Evolutionary conservation across 2,329 filamentous ascomycete genomes (phyloP), one percentile per base, ranked within the genome.

Genomic region (Iodosphaeria phyllophila): DNA sequence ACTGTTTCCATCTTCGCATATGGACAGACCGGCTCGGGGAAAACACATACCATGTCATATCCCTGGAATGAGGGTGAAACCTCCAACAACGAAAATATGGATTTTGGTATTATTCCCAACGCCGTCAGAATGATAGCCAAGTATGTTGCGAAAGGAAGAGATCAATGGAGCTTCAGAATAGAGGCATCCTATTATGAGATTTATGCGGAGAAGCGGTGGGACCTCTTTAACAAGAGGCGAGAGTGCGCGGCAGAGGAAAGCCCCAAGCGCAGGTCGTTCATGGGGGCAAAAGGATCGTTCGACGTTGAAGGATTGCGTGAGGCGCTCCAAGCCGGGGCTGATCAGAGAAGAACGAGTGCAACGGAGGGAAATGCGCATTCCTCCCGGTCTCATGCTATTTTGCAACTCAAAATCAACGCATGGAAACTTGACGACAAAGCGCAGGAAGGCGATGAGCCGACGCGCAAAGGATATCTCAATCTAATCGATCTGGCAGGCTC

Each of bases 1-100:
- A 79, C 91, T 51, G 68, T 86, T 20, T 92, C 82, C 8, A 68
- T 92, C 29, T 92, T 93, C 43, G 83, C 84, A 15, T 92, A 93
- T 46, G 84, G 84, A 31, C 80, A 86, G 30, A 92, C 84, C 1
- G 84, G 84, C 23, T 92, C 83, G 0, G 84, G 84, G 28, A 93
- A 93, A 54, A 93, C 84, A 30, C 80, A 92, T 51, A 93, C 84
- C 3, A 92, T 93, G 83, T 74, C n/a, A n/a, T n/a, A n/a, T n/a
- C n/a, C n/a, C n/a, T n/a, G n/a, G n/a, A n/a, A n/a, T n/a, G n/a
- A n/a, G n/a, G n/a, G n/a, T n/a, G n/a, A n/a, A n/a, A n/a, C n/a
- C n/a, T n/a, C n/a, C n/a, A n/a, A n/a, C n/a, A n/a, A n/a, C n/a
- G n/a, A n/a, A n/a, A n/a, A n/a, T n/a, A n/a, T n/a, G n/a, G n/a